Evolutionary conservation across 148 eudicot genomes (phyloP).

Genomic region (Cornus controversa): DNA sequence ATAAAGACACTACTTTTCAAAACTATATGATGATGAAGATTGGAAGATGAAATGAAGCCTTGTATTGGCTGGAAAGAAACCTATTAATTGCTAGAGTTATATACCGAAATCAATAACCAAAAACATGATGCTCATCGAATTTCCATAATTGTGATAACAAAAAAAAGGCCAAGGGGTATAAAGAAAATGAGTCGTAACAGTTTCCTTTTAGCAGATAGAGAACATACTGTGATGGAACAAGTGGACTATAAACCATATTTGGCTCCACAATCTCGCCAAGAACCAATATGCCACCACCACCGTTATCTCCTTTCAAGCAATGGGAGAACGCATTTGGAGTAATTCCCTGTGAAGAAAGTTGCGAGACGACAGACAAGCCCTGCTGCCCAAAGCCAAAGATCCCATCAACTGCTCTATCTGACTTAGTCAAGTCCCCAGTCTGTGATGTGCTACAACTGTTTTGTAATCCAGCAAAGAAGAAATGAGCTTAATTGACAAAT

Average conservation of each 20-base stretch:
- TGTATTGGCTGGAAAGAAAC: no score
- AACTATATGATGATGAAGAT: neutral
- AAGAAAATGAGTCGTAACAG: neutral
- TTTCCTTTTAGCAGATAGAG: slow-evolving; percentile 10
- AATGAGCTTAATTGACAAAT: neutral
- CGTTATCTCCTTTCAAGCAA: slow-evolving; percentile 70
- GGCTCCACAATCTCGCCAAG: slow-evolving; percentile 91
- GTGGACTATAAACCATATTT: slow-evolving; percentile 85
- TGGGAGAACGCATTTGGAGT: slow-evolving; percentile 86
- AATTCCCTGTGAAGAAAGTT: slow-evolving; percentile 76
- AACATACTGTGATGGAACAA: slow-evolving; percentile 86
- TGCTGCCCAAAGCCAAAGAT: slow-evolving; percentile 97
- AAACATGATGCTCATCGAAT: neutral
- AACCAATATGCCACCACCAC: slow-evolving; percentile 89
- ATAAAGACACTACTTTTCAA: neutral
- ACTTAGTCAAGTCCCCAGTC: slow-evolving; percentile 84
- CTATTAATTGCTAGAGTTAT: neutral
- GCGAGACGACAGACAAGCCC: slow-evolving; percentile 81
- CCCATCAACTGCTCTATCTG: slow-evolving; percentile 95
- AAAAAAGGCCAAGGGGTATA: neutral
- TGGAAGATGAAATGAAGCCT: no score
- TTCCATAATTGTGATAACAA: neutral
- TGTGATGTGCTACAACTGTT: slow-evolving; percentile 83
- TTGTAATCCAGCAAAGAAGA: slow-evolving; percentile 2
- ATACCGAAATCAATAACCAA: neutral